A percentile compares a stretch with the other conserved stretches of the same genome.
phyloP scores from a whole-genome alignment of 352 stramenopile genomes.

The Phytophthora chlamydospora region DNA sequence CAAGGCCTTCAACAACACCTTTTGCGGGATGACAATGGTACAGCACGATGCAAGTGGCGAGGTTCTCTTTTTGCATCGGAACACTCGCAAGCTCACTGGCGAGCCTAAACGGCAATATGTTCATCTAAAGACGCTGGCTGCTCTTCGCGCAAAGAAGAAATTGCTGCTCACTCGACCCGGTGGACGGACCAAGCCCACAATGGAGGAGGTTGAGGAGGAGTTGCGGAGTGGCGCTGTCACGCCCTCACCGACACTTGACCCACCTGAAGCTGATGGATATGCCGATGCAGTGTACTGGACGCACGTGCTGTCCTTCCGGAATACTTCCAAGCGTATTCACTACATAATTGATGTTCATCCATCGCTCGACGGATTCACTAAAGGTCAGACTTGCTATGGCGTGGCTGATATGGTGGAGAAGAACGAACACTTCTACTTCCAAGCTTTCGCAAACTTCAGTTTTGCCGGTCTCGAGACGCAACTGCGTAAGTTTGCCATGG shows the following conservation, averaged over 20 bases:
- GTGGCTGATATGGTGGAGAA: constrained; percentile 27
- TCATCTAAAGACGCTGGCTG: constrained; percentile 13
- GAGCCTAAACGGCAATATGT: constrained; percentile 19
- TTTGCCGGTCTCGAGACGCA: constrained; percentile 33
- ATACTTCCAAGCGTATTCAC: constrained; percentile 40
- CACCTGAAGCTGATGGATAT: constrained; percentile 29
- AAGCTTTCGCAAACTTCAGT: constrained; percentile 27
- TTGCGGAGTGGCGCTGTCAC: constrained; percentile 12
- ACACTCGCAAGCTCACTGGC: constrained; percentile 45
- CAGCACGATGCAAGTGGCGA: constrained; percentile 45
- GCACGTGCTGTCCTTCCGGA: constrained; percentile 69
- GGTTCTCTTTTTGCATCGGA: constrained; percentile 64
- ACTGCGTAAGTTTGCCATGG: constrained; percentile 30
- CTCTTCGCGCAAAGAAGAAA: constrained; percentile 24
- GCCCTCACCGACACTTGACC: constrained; percentile 26
- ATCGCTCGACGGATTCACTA: constrained; percentile 36
- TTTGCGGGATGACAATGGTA: constrained; percentile 64
- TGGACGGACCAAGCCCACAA: constrained; percentile 11
- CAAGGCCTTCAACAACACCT: constrained; percentile 41
- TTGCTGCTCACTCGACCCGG: constrained; percentile 10
- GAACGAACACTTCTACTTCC: constrained; percentile 34
- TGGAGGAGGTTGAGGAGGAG: constrained; percentile 25
- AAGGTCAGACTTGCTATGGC: constrained; percentile 67
- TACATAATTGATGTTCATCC: constrained; percentile 65
- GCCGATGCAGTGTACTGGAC: constrained; percentile 69